phyloP scores from a whole-genome alignment of 83 land plant species.

The Diphasiastrum complanatum region DNA sequence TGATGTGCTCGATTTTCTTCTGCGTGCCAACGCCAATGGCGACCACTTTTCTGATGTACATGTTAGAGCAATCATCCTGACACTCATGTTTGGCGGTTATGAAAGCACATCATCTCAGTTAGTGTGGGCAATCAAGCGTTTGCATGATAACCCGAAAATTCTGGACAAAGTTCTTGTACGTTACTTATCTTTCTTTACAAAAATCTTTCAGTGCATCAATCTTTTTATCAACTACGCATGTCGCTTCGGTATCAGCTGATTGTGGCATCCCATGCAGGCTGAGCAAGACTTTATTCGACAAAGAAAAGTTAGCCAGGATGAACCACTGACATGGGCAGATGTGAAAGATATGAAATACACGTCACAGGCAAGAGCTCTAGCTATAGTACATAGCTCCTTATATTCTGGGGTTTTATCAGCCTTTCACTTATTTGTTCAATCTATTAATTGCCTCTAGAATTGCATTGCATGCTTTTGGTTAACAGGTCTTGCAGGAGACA shows the following conservation, averaged over 20 bases:
- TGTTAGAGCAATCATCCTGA: conserved; percentile 7
- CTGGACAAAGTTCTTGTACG: not conserved
- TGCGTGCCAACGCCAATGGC: not conserved
- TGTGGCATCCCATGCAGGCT: not conserved
- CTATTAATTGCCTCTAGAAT: not conserved
- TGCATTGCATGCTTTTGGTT: not conserved
- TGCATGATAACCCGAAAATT: conserved; percentile 10
- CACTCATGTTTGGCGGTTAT: conserved; percentile 6
- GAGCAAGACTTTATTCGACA: too few relatives aligned
- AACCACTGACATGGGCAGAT: not conserved
- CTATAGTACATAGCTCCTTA: too few relatives aligned
- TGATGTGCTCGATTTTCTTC: not conserved
- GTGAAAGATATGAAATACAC: not conserved
- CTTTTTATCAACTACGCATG: too few relatives aligned
- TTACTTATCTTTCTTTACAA: not conserved
- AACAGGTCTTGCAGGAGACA: conserved; percentile 1
- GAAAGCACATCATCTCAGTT: conserved; percentile 8
- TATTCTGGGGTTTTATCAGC: too few relatives aligned
- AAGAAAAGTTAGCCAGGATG: not conserved
- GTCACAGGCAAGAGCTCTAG: too few relatives aligned
- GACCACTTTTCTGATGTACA: not conserved
- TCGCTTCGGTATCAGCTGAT: too few relatives aligned
- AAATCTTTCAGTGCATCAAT: too few relatives aligned
- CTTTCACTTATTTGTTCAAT: not conserved
- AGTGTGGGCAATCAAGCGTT: conserved; percentile 13